phyloP scores from a whole-genome alignment of 2,329 filamentous ascomycete genomes.

The Fusarium sp. region DNA sequence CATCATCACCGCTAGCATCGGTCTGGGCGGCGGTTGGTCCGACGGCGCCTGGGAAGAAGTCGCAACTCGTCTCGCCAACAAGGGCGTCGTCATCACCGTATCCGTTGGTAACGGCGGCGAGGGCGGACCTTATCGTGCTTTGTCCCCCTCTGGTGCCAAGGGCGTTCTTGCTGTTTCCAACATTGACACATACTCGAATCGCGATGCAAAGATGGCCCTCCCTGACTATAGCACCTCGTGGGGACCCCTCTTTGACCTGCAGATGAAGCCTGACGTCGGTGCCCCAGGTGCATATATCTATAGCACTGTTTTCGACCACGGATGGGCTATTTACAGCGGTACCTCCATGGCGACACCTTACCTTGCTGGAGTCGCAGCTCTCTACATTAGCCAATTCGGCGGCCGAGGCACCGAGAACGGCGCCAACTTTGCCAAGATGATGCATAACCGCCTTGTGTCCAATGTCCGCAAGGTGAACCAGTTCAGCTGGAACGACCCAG shows the following conservation, averaged over 20 bases:
- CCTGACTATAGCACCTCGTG: not conserved
- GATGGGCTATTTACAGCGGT: not conserved
- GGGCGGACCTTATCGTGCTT: slow-evolving; percentile 2
- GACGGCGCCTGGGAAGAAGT: not conserved
- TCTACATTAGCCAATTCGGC: not conserved
- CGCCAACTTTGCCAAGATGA: not conserved
- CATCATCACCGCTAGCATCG: slow-evolving; percentile 14
- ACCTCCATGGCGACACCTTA: not conserved
- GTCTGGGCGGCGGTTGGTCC: slow-evolving; percentile 1
- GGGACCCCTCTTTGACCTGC: not conserved
- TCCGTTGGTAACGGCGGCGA: not conserved
- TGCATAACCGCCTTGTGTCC: not conserved
- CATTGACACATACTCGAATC: slow-evolving; percentile 35
- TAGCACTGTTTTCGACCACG: not conserved
- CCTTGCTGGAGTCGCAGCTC: not conserved
- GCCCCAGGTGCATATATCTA: slow-evolving; percentile 8
- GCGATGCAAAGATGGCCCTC: slow-evolving; percentile 21
- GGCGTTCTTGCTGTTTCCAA: not conserved
- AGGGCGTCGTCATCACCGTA: not conserved
- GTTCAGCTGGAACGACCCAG: not conserved
- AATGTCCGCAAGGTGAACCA: not conserved
- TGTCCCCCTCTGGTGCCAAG: not conserved
- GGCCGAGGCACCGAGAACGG: not conserved
- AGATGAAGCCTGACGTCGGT: slow-evolving; percentile 9
- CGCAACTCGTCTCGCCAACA: not conserved